Evolutionary conservation across 2,329 filamentous ascomycete genomes (phyloP).

Genomic region (Neophaeococcomyces mojaviensis): DNA sequence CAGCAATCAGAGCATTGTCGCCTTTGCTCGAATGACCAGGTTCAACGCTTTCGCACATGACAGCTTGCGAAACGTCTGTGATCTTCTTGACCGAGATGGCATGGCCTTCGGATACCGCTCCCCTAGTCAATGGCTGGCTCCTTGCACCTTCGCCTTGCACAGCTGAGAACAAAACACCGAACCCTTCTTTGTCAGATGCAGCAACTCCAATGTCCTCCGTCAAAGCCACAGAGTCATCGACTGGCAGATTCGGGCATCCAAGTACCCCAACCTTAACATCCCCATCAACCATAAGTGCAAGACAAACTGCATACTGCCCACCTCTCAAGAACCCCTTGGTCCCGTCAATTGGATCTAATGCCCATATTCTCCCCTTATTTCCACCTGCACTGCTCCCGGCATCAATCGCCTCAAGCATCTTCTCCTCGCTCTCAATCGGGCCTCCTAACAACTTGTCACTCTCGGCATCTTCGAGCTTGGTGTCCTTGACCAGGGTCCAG

Average conservation of each 20-base stretch:
- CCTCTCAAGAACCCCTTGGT: conserved; percentile 95
- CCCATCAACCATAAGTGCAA: conserved; percentile 85
- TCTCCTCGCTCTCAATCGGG: conserved; percentile 55
- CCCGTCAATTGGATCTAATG: conserved; percentile 93
- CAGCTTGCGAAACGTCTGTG: conserved; percentile 66
- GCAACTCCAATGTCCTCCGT: conserved; percentile 66
- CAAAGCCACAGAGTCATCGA: conserved; percentile 68
- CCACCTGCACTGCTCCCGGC: conserved; percentile 64
- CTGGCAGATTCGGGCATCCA: conserved; percentile 88
- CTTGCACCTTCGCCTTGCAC: conserved; percentile 70
- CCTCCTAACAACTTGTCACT: conserved; percentile 65
- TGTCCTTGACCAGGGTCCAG: conserved; percentile 72
- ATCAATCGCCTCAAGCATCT: conserved; percentile 61
- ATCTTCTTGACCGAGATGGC: conserved; percentile 74
- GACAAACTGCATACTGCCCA: conserved; percentile 92
- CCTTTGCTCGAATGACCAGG: conserved; percentile 83
- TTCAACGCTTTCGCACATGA: conserved; percentile 96
- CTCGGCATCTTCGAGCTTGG: conserved; percentile 58
- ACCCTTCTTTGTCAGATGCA: conserved; percentile 64
- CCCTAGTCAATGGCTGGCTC: conserved; percentile 62
- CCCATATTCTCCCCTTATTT: conserved; percentile 75
- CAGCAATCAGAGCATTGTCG: conserved; percentile 77
- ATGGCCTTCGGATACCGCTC: conserved; percentile 41
- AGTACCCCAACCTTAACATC: conserved; percentile 91
- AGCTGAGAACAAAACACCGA: conserved; percentile 82